Base-by-base conservation (phyloP, 192 early-diverging fungal genomes). In the Coemansia interrupta region DNA sequence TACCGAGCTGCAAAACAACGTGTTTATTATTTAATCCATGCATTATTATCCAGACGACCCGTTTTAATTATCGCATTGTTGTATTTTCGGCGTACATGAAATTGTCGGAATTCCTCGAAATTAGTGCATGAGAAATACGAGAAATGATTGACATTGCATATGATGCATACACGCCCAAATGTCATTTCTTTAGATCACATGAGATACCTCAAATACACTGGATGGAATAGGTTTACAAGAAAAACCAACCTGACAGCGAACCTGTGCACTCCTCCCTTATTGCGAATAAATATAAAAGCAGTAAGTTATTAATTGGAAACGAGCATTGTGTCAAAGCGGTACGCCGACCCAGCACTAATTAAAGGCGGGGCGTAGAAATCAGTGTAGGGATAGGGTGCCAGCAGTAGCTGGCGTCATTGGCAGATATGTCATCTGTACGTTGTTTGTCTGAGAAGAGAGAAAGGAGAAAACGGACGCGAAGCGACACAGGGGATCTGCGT, bases 121-220 rank as follows among this genome's bases (percentile, higher is more conserved):
- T 28, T 48, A 26, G 29, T 26, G 45, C 41, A 48, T 49, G 7
- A 39, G 28, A 36, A 11, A 12, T 19, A 48, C 12, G 6, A 38
- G 32, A 53, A 53, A 53, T 38, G 46, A 59, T 59, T 24, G 56
- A 58, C 56, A 47, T 30, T 58, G 56, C 56, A 58, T 45, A 46
- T 2, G 1, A 6, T 36, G 32, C 44, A 38, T 23, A 36, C n/a
- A 39, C 10, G 32, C 5, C 8, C 32, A 11, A 36, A 36, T 28
- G 10, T 29, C 24, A 24, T n/a, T 56, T 47, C 17, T 36, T 43
- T 29, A 5, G 5, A 42, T 47, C 56, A 47, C 56, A 45, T 58
- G 44, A 39, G 30, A 8, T 8, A 36, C 1, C 1, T 5, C 5
- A 11, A 1, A 36, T 36, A 8, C 9, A 8, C 32, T 36, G 5